Conservation (phyloP, 1,284 basidiomycete genomes). For the Kalmanozyma brasiliensis region DNA sequence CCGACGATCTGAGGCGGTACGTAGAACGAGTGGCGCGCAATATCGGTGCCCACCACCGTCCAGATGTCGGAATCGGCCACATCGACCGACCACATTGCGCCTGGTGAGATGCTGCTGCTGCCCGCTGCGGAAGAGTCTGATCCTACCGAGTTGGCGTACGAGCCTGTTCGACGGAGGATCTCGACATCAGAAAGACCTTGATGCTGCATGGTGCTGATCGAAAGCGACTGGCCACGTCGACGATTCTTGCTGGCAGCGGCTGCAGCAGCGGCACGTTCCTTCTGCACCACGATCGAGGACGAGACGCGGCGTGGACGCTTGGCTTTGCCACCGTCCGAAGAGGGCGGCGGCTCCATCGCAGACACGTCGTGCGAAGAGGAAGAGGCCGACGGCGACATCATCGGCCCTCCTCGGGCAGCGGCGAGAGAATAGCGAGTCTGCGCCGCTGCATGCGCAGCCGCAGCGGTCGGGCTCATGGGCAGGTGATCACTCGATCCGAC, state of each 20-base stretch:
- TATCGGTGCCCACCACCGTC: constrained; percentile 85
- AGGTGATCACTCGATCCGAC: constrained; percentile 11
- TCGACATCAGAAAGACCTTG: constrained; percentile 42
- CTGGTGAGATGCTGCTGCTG: constrained; percentile 36
- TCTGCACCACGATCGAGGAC: constrained; percentile 54
- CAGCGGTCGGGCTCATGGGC: constrained; percentile 34
- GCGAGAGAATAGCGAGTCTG: constrained; percentile 52
- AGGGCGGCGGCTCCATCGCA: constrained; percentile 46
- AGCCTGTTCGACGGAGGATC: constrained; percentile 41
- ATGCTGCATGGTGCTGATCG: constrained; percentile 54
- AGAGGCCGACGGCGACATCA: constrained; percentile 41
- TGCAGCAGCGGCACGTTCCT: constrained; percentile 44
- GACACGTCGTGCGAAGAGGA: constrained; percentile 32
- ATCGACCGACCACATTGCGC: constrained; percentile 54
- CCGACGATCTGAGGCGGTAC: constrained; percentile 62
- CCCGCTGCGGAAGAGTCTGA: constrained; percentile 54
- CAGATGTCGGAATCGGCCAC: constrained; percentile 78
- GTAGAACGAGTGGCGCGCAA: constrained; percentile 68
- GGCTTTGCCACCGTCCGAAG: constrained; percentile 64
- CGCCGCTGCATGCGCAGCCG: constrained; percentile 58
- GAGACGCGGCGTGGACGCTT: constrained; percentile 61
- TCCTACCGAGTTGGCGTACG: constrained; percentile 44
- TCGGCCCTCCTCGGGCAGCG: constrained; percentile 15
- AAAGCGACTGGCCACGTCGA: constrained; percentile 57
- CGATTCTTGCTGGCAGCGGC: constrained; percentile 50